These are phyloP conservation scores for Sporothrix mexicana DNA, from an alignment of 2,329 filamentous ascomycete species.

Conservation along the genomic window DNA sequence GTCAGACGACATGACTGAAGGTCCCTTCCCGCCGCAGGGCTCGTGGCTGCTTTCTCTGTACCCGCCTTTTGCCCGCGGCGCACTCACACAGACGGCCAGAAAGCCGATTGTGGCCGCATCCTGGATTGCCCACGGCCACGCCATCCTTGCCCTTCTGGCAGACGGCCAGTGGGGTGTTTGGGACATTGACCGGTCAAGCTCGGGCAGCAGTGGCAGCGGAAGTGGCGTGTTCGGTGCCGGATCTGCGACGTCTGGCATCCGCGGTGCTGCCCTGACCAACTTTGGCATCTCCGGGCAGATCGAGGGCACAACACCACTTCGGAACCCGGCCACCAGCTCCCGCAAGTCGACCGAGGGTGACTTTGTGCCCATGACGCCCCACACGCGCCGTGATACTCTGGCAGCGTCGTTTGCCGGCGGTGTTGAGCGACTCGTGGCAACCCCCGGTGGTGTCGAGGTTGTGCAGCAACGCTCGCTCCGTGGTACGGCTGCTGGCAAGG, in stretches of 20 bases:
- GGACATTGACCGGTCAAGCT: constrained; percentile 65
- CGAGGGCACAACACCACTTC: constrained; percentile 63
- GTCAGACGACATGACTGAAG: constrained; percentile 56
- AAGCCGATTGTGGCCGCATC: constrained; percentile 67
- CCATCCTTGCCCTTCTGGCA: constrained; percentile 62
- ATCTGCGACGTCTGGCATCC: constrained; percentile 56
- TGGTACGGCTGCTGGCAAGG: constrained; percentile 55
- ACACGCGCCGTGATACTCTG: constrained; percentile 61
- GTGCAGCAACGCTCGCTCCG: constrained; percentile 51
- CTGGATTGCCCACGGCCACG: constrained; percentile 66
- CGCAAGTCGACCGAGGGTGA: constrained; percentile 52
- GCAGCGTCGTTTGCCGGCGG: constrained; percentile 52
- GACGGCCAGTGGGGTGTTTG: constrained; percentile 73
- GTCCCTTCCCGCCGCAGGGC: constrained; percentile 62
- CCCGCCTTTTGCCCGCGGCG: constrained; percentile 58
- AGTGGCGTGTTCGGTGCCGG: constrained; percentile 50
- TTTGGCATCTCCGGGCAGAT: constrained; percentile 66
- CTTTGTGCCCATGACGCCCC: constrained; percentile 69
- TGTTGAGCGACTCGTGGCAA: constrained; percentile 57
- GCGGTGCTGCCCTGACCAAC: constrained; percentile 62
- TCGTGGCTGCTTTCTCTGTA: constrained; percentile 70
- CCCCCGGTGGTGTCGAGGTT: constrained; percentile 60
- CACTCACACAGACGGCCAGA: constrained; percentile 50
- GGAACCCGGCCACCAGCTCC: constrained; percentile 47
- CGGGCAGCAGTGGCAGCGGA: constrained; percentile 37